Evolutionary conservation across 2,329 filamentous ascomycete genomes (phyloP), one percentile per base, ranked within the genome.

Genomic region (Cladorrhinum sp.): DNA sequence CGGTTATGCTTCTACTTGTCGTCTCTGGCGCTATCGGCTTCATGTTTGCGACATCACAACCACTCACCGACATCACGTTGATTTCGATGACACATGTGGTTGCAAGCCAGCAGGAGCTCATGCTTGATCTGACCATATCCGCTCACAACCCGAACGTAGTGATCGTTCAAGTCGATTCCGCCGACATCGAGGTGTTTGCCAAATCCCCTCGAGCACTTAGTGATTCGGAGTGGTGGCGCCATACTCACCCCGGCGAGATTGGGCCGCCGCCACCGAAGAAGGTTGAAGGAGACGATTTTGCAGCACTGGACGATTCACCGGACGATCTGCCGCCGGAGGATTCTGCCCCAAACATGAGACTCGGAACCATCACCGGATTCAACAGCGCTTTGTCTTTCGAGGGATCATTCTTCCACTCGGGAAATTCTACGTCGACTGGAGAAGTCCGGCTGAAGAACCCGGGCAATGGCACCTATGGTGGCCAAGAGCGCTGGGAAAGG

Each of bases 131-230:
- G 54, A 86, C 91, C 20, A 91, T 99, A 62, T 86, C 86, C 67
- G 95, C 94, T 0, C 82, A 94, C 68, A 99, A 99, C 72, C 93
- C 94, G 1, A 99, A 98, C 68, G 87, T 97, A 46, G 89, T 98
- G 42, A 87, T 92, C 1, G 89, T 99, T 48, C 89, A 89, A 2
- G 86, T 99, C 39, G 87, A 90, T 65, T 87, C 93, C 52, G 89
- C 96, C 71, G 92, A 98, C 72, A 82, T 98, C 60, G 92, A 96
- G 70, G 84, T 99, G 30, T 98, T 98, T 74, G 95, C 95, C 28
- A 96, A 96, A 75, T 97, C 92, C 62, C 91, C 90, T 62, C 90
- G 94, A 71, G 90, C 94, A 12, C 90, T 91, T n/a, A 82, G 81
- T 7, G 84, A 86, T 68, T 82, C 79, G 24, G 81, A 85, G 69